Percentiles rank a stretch among this genome's conserved stretches.
These are phyloP conservation scores for Trichoderma virens DNA, from an alignment of 495 filamentous ascomycete species.

Conservation along the genomic window DNA sequence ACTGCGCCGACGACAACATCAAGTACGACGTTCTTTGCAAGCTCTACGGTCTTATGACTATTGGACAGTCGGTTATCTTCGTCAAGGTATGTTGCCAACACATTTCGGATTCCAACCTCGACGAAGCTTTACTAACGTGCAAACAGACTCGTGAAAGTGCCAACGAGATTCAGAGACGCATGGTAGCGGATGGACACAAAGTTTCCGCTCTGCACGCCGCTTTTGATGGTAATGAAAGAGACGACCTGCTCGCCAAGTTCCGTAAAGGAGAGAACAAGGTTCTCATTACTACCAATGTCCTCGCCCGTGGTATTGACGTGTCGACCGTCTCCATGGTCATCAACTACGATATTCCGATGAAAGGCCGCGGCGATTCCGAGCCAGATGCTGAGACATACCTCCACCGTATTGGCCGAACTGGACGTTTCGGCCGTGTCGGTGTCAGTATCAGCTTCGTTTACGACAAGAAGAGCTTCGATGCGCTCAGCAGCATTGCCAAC, in stretches of 20 bases:
- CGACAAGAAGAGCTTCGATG: constrained; percentile 64
- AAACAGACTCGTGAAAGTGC: constrained; percentile 71
- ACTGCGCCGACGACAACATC: constrained; percentile 67
- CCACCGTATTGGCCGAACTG: constrained; percentile 95
- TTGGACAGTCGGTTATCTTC: constrained; percentile 96
- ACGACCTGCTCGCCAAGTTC: constrained; percentile 81
- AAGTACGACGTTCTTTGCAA: constrained; percentile 85
- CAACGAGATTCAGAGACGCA: constrained; percentile 69
- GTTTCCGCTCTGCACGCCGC: constrained; percentile 83
- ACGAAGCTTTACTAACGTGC: constrained; percentile 17
- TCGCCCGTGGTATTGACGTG: constrained; percentile 95
- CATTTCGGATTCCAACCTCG: neutral
- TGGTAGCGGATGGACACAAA: constrained; percentile 82
- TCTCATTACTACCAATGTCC: constrained; percentile 96
- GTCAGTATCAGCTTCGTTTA: constrained; percentile 89
- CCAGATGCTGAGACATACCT: constrained; percentile 92
- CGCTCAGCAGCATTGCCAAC: constrained; percentile 66
- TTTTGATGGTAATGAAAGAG: constrained; percentile 74
- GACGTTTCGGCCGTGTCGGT: constrained; percentile 94
- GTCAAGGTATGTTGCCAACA: constrained; percentile 56
- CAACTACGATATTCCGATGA: constrained; percentile 79
- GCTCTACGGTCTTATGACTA: constrained; percentile 90
- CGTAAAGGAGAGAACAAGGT: constrained; percentile 82
- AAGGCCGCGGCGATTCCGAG: constrained; percentile 36
- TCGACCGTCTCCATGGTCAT: constrained; percentile 94